A percentile compares a stretch with the other conserved stretches of the same genome.
Conservation (phyloP, 1,284 basidiomycete genomes). For the Ustilago sp. region DNA sequence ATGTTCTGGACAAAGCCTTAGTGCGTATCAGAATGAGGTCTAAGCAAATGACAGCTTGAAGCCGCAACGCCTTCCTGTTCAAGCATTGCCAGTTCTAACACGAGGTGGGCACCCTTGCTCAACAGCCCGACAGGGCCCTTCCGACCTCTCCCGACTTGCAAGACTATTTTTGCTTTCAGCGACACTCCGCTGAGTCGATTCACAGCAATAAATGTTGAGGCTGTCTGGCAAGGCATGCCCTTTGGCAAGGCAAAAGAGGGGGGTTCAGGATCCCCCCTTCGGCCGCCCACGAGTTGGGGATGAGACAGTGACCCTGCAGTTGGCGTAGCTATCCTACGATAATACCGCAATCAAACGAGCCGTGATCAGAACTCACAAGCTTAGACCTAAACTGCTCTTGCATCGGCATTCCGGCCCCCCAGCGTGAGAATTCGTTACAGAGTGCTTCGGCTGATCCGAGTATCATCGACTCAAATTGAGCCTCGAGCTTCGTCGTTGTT, state of each 20-base stretch:
- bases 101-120: background rate
- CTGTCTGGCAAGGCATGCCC: background rate
- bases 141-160: background rate
- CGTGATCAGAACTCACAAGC: background rate
- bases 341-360: no score
- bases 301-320: slow-evolving; percentile 15
- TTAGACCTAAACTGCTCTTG: background rate
- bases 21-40: background rate
- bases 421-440: slow-evolving; percentile 2
- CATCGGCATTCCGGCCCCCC: background rate
- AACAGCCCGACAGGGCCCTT: background rate
- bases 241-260: no score
- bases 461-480: background rate
- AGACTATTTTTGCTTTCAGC: background rate
- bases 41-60: background rate
- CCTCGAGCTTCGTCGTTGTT: background rate
- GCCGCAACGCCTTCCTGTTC: background rate
- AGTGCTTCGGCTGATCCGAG: background rate
- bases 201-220: background rate
- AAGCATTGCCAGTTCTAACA: background rate
- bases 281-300: slow-evolving; percentile 6
- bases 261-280: slow-evolving; percentile 9
- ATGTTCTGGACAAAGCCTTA: no score
- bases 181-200: background rate
- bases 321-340: background rate